Base-by-base conservation (phyloP, 495 filamentous ascomycete species). In the Penicillium salamii region DNA sequence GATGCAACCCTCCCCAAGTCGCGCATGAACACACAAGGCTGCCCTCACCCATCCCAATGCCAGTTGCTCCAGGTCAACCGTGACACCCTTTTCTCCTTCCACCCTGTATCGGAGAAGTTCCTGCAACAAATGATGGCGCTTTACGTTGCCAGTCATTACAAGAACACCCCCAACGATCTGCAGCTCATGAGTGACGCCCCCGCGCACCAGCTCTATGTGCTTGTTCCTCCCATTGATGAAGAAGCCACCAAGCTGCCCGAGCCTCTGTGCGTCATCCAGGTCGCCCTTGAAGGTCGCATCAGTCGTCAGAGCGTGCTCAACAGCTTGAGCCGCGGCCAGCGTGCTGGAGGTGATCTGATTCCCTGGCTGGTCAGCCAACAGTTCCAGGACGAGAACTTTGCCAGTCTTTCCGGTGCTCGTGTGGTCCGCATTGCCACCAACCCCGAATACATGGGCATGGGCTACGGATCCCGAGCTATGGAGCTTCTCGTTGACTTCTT, bases 341-440 rank as follows among this genome's bases (percentile, higher is more conserved):
- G 95, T 42, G 89, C 92, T 7, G 88, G 91, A 17, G 95, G 95
- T 50, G 95, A 99, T 65, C 74, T 99, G 37, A 99, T 99, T 42
- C 95, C 95, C 1, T 99, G 95, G 95, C 80, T 97, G 34, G 88
- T 99, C 45, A 92, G 88, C 64, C 93, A 97, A 65, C 95, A 99
- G 67, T 99, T 96, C 73, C 95, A 97, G 63, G 95, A 99, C 58
- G 90, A 95, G 54, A 89, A 95, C 46, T 99, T 99, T 57, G 93
- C 93, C 19, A 85, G 87, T 48, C 79, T 97, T 13, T 96, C 90
- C 6, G 95, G 95, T 31, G 95, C 92, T 28, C 82, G 95, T 24
- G 74, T 99, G 34, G 90, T 99, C 21, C 86, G 95, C 17, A 97
- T 99, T 50, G 95, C 95, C 6, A 97, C 93, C 1, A 95, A 97